Evolutionary conservation across 495 filamentous ascomycete genomes (phyloP), one percentile per base, ranked within the genome.

Genomic region (Cenococcum geophilum): DNA sequence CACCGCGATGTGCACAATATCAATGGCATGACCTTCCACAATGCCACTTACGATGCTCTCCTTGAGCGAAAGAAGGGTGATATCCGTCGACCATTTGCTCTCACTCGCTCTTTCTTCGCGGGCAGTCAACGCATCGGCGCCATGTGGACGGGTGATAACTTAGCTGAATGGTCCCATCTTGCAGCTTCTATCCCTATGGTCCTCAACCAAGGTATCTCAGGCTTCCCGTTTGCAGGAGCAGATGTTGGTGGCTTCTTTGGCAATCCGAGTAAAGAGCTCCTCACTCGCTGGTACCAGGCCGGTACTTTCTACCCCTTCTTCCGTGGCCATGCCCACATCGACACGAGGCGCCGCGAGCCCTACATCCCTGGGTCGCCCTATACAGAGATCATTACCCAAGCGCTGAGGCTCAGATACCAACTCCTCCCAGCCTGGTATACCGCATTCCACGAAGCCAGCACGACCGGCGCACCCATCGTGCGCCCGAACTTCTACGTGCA

Each of bases 131-230:
- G 93, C 57, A 76, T 88, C 43, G 88, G 89, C 55, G 93, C 93
- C 56, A 96, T 95, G 90, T 97, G 93, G 93, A 98, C 93, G 21
- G 93, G 93, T 58, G 93, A 98, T 72, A 98, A 97, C 76, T 86
- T 89, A 68, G 93, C 93, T 5, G 83, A 80, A 25, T 98, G 93
- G 93, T 82, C 84, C n/a, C 91, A 97, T 71, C 83, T 98, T 34
- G 83, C 83, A 21, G 86, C 85, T 5, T 83, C 88, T 1, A 80
- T 98, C 55, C 92, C 93, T 21, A 97, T 98, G 93, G 77, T 97
- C 51, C 79, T 98, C 49, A 88, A 85, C 74, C 88, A 95, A 59
- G 91, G 91, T 37, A 92, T 98, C 68, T 82, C 89, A 0, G 93
- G 93, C 5, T 97, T 89, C 77, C 93, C 93, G 16, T 97, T 97